Conservation (phyloP, 805 yeast species). For the Phaffomyces opuntiae region DNA sequence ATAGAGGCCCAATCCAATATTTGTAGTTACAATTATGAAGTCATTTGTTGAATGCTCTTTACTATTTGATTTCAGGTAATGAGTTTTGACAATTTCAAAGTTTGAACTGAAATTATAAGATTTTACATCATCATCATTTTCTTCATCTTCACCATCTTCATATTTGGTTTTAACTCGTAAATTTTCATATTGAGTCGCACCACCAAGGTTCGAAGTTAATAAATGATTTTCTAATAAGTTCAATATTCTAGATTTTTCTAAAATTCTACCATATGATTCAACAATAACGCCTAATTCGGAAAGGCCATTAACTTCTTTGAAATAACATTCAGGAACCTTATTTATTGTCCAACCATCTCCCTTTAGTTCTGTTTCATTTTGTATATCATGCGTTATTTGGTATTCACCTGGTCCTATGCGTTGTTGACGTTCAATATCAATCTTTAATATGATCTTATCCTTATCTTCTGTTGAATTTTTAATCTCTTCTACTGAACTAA, state of each 20-base stretch:
- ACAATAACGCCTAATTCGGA: too few species aligned
- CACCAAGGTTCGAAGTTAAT: constrained; percentile 32
- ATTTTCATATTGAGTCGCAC: constrained; percentile 27
- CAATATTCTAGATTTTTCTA: constrained; percentile 35
- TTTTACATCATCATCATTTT: constrained; percentile 13
- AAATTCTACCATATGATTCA: constrained; percentile 19
- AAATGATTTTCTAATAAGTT: constrained; percentile 34
- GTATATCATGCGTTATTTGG: too few species aligned
- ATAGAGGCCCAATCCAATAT: not conserved
- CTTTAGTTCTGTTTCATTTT: too few species aligned
- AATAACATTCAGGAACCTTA: not conserved
- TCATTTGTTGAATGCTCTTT: not conserved
- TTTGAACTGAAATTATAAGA: constrained; percentile 18
- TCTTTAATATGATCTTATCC: too few species aligned
- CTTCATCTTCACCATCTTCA: constrained; percentile 1
- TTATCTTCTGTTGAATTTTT: not conserved
- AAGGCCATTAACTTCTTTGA: constrained; percentile 4
- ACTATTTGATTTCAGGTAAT: not conserved
- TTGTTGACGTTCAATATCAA: too few species aligned
- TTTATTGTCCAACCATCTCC: too few species aligned
- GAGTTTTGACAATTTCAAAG: constrained; percentile 23
- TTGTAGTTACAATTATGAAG: not conserved
- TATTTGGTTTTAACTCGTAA: constrained; percentile 21
- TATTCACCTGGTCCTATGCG: too few species aligned
- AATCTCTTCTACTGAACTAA: not conserved